Base-by-base conservation (phyloP, 495 filamentous ascomycete genomes). In the Podospora appendiculata region DNA sequence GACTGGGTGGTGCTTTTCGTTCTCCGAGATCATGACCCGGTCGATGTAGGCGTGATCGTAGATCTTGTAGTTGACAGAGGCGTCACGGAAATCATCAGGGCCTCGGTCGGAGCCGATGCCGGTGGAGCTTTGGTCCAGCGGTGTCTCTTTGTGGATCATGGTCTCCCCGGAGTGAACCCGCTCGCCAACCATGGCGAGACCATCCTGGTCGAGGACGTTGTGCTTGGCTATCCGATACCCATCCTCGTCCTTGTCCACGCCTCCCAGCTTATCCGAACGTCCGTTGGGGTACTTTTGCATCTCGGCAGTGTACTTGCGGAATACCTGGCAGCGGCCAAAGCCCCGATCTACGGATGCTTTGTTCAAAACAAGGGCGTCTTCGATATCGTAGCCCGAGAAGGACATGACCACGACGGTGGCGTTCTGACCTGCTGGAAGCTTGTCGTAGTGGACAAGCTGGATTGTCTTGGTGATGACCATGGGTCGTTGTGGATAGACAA, bases 341-440 rank as follows among this genome's bases (percentile, higher is more conserved):
- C 93, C 94, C 55, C 93, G 80, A 63, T 99, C 93, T 40, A 85
- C 83, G 1, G 89, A 95, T 32, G 89, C 89, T 72, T 95, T 96
- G 76, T 97, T 99, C 51, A 99, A 63, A 2, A 99, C 91, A 6
- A 99, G 77, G 12, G 93, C 94, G 75, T 99, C 93, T 75, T 99
- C 93, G 62, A 97, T 97, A 82, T 99, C 94, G 69, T 99, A 99
- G 12, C 93, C 93, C 4, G 90, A 96, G 67, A 95, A 99, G 58
- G 89, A 95, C 94, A 97, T 97, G 59, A 99, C 94, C 8, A 93
- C 93, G 34, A 99, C 93, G 9, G 87, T 94, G 3, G 94, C 94
- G 52, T 95, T 96, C 58, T 99, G 93, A 2, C 93, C 93, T 17
- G 93, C 93, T 1, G 93, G 93, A 6, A 99, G 80, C 64, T 96